phyloP scores from a whole-genome alignment of 208 protist species.

The Acanthamoeba triangularis region DNA sequence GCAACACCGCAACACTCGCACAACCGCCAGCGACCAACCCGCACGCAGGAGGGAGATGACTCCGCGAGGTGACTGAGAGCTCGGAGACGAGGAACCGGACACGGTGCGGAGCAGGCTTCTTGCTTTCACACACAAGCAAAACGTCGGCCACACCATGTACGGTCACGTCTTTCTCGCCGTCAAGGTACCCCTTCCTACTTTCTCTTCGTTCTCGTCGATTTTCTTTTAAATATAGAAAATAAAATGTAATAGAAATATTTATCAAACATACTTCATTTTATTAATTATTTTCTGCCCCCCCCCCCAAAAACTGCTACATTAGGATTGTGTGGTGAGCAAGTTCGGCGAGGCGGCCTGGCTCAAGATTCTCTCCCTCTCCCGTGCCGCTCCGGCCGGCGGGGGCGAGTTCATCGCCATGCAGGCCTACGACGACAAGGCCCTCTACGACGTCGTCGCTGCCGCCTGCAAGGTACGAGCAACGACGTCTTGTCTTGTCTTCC shows the following conservation, averaged over 20 bases:
- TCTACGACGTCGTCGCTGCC: slow-evolving; percentile 32
- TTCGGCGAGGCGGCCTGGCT: slow-evolving; percentile 41
- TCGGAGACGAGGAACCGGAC: neutral
- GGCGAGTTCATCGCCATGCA: neutral
- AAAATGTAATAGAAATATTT: neutral
- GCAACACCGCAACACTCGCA: too few species aligned
- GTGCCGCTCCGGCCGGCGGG: neutral
- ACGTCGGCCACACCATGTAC: neutral
- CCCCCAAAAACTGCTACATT: neutral
- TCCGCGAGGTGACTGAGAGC: too few species aligned
- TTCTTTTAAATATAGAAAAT: neutral
- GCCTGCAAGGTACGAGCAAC: neutral
- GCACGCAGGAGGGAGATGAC: too few species aligned
- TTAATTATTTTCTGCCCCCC: neutral
- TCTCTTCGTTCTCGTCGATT: neutral
- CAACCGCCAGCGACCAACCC: too few species aligned
- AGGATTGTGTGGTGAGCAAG: slow-evolving; percentile 11
- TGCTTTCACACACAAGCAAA: neutral
- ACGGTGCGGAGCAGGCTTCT: neutral
- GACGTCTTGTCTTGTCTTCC: too few species aligned
- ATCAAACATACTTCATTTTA: neutral
- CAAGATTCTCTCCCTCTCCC: neutral
- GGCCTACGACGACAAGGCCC: slow-evolving; percentile 3
- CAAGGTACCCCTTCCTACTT: neutral
- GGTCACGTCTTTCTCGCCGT: slow-evolving; percentile 22